Base-by-base conservation (phyloP, 148 eudicot genomes). In the Oxyria digyna region DNA sequence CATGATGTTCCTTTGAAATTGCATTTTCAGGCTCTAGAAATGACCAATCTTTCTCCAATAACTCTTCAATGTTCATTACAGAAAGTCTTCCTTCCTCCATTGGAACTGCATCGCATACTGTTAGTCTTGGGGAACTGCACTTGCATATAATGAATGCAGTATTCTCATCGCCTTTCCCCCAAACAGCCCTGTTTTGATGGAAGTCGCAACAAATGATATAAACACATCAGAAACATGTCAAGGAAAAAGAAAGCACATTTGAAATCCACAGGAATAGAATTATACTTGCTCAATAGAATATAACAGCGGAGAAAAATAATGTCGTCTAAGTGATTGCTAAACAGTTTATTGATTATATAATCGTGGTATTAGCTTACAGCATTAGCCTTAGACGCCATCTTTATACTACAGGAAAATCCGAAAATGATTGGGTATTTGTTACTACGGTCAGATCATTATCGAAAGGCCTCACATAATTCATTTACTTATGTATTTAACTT, bases 1-100 rank as follows among this genome's bases (percentile, higher is more conserved):
- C 76, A 71, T 75, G 78, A 50, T 83, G 87, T 70, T 78, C 85
- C 71, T 73, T 79, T 46, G 85, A 72, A 57, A 71, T 74, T 31
- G 73, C 70, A 40, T 81, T 76, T 46, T 78, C 89, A 42, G 73
- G 57, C 3, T 88, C 98, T 63, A 94, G 86, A 74, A 94, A 83
- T 3, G 98, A 90, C 96, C 96, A 94, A 81, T 94, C 97, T 76
- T 88, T 94, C 81, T 88, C 97, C 57, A 69, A 73, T 35, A 88
- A 71, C 17, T 86, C 97, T 67, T 86, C 92, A 29, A 88, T 81
- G 70, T 86, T 77, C 68, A 85, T 54, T 4, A 83, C 85, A 26
- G 92, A 74, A 54, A 84, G 79, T 29, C 77, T 78, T 71, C 80
- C 97, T 55, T 89, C 87, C 71, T 85, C 76, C 33, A 79, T 57